Evolutionary conservation across 352 stramenopile genomes (phyloP).

Genomic region (Pythium pyrilobum): DNA sequence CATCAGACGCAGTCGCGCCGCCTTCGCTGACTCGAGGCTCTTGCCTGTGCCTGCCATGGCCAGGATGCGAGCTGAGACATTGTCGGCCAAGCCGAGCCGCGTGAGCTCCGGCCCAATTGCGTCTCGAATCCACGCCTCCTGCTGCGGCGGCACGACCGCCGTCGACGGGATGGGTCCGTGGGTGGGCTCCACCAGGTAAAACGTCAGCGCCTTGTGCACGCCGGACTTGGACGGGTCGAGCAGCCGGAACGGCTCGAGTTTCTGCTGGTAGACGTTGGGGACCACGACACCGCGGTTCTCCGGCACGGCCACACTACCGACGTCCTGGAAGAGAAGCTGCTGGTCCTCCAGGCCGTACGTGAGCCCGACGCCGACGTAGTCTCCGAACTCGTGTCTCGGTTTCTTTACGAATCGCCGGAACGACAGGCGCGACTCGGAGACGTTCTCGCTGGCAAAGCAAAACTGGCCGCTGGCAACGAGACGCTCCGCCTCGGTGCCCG

Average conservation of each 20-base stretch:
- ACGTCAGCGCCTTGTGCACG: slow-evolving; percentile 24
- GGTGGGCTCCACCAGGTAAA: slow-evolving; percentile 27
- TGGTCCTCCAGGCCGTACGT: slow-evolving; percentile 10
- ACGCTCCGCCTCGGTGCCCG: slow-evolving; percentile 21
- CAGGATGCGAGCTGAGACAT: not conserved
- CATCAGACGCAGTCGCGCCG: no score
- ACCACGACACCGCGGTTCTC: slow-evolving; percentile 27
- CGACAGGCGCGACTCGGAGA: slow-evolving; percentile 18
- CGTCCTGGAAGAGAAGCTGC: slow-evolving; percentile 4
- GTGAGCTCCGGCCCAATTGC: not conserved
- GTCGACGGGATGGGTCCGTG: slow-evolving; percentile 22
- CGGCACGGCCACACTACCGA: slow-evolving; percentile 10
- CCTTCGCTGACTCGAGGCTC: slow-evolving; percentile 14
- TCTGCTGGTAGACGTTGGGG: slow-evolving; percentile 27
- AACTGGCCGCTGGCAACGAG: slow-evolving; percentile 26
- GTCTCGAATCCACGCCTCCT: slow-evolving; percentile 20
- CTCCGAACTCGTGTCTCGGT: not conserved
- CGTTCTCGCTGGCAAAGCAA: slow-evolving; percentile 25
- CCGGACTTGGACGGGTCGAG: slow-evolving; percentile 18
- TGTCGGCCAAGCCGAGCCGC: not conserved
- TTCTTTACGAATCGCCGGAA: slow-evolving; percentile 8
- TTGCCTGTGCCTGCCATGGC: slow-evolving; percentile 3
- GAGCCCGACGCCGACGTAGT: slow-evolving; percentile 1
- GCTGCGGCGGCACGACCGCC: slow-evolving; percentile 23
- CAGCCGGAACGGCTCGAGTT: slow-evolving; percentile 23